Evolutionary conservation across 1,284 basidiomycete genomes (phyloP), one percentile per base, ranked within the genome.

Genomic region (Leccinum subrobustum): DNA sequence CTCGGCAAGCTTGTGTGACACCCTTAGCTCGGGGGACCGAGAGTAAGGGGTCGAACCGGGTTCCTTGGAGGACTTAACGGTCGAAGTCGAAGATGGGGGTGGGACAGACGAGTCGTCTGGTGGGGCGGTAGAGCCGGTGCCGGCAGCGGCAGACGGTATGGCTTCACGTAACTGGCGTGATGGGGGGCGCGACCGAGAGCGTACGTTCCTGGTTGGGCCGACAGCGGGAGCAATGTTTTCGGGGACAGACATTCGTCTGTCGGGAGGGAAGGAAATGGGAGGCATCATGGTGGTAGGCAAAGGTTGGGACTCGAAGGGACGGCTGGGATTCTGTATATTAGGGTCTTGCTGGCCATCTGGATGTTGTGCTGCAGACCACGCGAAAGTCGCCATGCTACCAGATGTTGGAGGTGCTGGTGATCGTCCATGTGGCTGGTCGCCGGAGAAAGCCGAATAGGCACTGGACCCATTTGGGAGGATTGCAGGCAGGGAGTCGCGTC

Each of bases 1-100:
- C 77, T 98, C 95, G 2, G 95, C 95, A 20, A 97, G 84, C 73
- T 97, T 97, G 78, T 98, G 95, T 12, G 92, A 95, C 50, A 97
- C 86, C 57, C 95, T 86, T 50, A 98, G 81, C 74, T 98, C 95
- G 3, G 95, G 95, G 0, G 92, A 95, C 62, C 95, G 89, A 58
- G 95, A 95, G 76, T 97, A 98, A 4, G 94, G 93, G 12, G 92
- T 92, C 20, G 80, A 67, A 56, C 84, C 81, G 12, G 78, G 60
- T 39, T 88, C 83, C 75, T 86, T 83, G 58, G 61, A 0, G 9
- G 20, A 14, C 55, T 73, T 76, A 11, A 61, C 35, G 57, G 66
- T 51, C 31, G 70, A 65, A n/a, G 64, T n/a, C 0, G 74, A 66
- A 53, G 78, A 70, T 18, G 74, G 68, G 20, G 75, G 73, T 12